Evolutionary conservation across 768 basidiomycete species (phyloP).

Genomic region (Leccinum truebloodii): DNA sequence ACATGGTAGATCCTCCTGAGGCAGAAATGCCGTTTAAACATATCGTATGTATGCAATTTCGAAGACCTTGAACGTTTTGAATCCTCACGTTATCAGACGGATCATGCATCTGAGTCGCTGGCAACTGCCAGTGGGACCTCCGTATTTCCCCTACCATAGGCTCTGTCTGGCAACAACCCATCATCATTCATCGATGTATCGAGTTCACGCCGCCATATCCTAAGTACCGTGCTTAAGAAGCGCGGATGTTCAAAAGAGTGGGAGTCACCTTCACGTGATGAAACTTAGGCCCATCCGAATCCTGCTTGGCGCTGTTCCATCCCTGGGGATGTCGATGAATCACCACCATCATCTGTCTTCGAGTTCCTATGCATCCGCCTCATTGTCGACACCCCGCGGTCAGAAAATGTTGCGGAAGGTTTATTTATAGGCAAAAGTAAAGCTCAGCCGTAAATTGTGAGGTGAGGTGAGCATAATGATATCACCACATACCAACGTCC

Average conservation of each 20-base stretch:
- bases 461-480: not conserved
- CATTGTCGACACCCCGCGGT: not conserved
- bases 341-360: not conserved
- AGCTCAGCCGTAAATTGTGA: not conserved
- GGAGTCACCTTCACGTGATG: not conserved
- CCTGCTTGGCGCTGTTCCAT: not conserved
- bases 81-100: not conserved
- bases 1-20: not conserved
- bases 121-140: not conserved
- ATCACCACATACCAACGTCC: not conserved
- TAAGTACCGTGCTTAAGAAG: not conserved
- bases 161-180: not conserved
- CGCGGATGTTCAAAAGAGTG: too few species aligned
- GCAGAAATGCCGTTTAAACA: not conserved
- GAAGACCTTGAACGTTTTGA: not conserved
- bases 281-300: not conserved
- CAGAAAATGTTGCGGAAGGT: not conserved
- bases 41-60: not conserved
- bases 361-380: not conserved
- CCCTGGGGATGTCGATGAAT: not conserved
- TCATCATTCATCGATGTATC: not conserved
- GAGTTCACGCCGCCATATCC: not conserved
- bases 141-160: not conserved
- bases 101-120: not conserved
- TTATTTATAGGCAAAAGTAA: not conserved